phyloP scores from a whole-genome alignment of 352 stramenopile genomes.

The Phytophthora sansomeana region DNA sequence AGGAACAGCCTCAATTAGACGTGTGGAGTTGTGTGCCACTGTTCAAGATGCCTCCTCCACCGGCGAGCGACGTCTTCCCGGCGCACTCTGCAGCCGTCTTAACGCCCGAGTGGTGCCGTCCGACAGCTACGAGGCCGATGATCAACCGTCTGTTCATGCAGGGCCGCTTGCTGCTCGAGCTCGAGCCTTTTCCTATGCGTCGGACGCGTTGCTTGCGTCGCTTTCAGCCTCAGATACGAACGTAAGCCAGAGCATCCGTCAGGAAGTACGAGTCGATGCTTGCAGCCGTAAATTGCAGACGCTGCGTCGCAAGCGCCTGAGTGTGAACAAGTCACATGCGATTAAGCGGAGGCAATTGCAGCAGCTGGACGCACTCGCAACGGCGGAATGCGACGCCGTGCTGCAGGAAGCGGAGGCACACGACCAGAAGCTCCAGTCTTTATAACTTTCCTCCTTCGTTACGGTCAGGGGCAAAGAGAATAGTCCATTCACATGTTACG shows the following conservation, averaged over 20 bases:
- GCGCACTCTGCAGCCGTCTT: conserved; percentile 23
- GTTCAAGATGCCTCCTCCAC: conserved; percentile 11
- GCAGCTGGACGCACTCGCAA: conserved; percentile 10
- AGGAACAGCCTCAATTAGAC: too few species aligned
- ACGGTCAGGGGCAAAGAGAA: too few species aligned
- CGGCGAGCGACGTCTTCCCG: conserved; percentile 24
- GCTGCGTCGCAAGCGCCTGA: conserved; percentile 18
- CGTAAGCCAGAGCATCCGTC: conserved; percentile 2
- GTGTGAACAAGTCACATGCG: conserved; percentile 3
- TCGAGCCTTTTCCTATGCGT: conserved; percentile 5
- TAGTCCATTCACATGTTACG: too few species aligned
- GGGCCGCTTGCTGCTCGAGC: neutral
- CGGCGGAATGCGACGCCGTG: conserved; percentile 17
- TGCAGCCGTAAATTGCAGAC: conserved; percentile 10
- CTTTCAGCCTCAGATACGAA: conserved; percentile 11
- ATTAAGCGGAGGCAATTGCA: conserved; percentile 18
- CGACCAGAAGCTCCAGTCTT: conserved; percentile 26
- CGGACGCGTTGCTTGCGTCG: conserved; percentile 15
- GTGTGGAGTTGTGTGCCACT: conserved; percentile 3
- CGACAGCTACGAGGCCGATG: neutral
- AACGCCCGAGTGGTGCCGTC: neutral
- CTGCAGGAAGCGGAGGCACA: conserved; percentile 15
- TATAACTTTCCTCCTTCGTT: too few species aligned
- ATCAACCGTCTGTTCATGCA: neutral
- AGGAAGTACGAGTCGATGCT: conserved; percentile 20